Evolutionary conservation across 306 rosid species (phyloP), one percentile per base, ranked within the genome.

Genomic region (Crataegus laevigata): DNA sequence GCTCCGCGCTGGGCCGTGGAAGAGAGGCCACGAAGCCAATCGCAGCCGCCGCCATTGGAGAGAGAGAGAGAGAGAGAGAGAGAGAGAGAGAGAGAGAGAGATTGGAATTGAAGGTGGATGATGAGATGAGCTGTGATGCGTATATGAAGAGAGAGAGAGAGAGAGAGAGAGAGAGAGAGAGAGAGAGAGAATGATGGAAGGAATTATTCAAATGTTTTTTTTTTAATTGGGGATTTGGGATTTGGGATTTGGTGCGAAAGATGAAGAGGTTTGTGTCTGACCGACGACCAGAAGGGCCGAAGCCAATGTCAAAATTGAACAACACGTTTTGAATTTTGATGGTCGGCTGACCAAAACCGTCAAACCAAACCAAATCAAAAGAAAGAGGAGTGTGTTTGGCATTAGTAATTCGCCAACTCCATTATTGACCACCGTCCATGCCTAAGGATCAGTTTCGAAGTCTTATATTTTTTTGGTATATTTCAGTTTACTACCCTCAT

Each of bases 31-130:
- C 66, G n/a, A 78, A 63, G 67, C 85, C 88, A 26, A 68, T 74
- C 28, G 78, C 40, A 11, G 85, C 71, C 17, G 80, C 87, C 72
- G 85, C 88, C 92, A 86, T 86, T 4, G 75, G 25, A 47, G 80
- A 29, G 24, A 55, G 51, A 22, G 55, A 81, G 54, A 32, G 15
- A 40, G 72, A 76, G 71, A 54, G 21, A 43, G 78, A 55, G 26
- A 32, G 21, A 47, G n/a, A n/a, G n/a, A n/a, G 25, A 47, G 80
- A 29, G 24, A 55, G 51, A 22, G 55, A 81, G 54, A 32, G 24
- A 66, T 38, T 3, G 21, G 50, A 38, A 21, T n/a, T n/a, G 6
- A 32, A 8, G 1, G 10, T 6, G n/a, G 30, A 42, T 38, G 17
- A 22, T 8, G 22, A 40, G 57, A 10, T 52, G 58, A 19, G 58